Evolutionary conservation across 176 grass and related monocot species (phyloP), one percentile per base, ranked within the genome.

Genomic region (Aegilops longissima): DNA sequence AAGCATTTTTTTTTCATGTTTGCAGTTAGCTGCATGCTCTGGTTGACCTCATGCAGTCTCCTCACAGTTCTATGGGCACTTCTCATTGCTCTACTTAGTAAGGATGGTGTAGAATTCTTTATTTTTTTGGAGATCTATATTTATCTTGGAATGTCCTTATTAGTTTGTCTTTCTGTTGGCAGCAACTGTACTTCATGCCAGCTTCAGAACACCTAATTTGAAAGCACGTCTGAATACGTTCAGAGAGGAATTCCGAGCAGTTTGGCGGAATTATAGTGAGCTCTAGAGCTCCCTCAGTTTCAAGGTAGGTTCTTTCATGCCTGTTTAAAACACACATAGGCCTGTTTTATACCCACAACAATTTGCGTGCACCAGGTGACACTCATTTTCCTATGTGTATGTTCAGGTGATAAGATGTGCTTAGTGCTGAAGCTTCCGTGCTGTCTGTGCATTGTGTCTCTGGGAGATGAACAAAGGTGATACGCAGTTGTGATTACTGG

Each of bases 151-250:
- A 24, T 86, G 59, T 54, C 35, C 58, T 83, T 80, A 88, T 68
- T 61, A 25, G 7, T 63, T 63, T 34, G 16, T 52, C 71, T 59
- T 81, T 75, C 66, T 75, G 5, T 90, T 85, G 42, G 52, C 89
- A 99, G 97, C 87, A 59, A 96, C 87, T 21, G 52, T 99, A 14
- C 84, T 99, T 65, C 97, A 96, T 94, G 97, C 97, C 27, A 99
- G 97, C 86, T 92, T 99, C 73, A 92, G 97, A 90, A 90, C 93
- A 88, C 97, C 97, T 69, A 99, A 99, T 86, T 64, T 99, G 75
- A 99, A 99, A 93, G 94, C 97, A 81, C 97, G 94, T 13, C 82
- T 99, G 69, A 99, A 95, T 83, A 96, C 97, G 85, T 99, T 99
- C 86, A 94, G 97, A 68, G 97, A 99, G 89, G 97, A 99, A 89